These are phyloP conservation scores for Chloropicon primus DNA, from an alignment of 139 green algal genomes.

Conservation along the genomic window DNA sequence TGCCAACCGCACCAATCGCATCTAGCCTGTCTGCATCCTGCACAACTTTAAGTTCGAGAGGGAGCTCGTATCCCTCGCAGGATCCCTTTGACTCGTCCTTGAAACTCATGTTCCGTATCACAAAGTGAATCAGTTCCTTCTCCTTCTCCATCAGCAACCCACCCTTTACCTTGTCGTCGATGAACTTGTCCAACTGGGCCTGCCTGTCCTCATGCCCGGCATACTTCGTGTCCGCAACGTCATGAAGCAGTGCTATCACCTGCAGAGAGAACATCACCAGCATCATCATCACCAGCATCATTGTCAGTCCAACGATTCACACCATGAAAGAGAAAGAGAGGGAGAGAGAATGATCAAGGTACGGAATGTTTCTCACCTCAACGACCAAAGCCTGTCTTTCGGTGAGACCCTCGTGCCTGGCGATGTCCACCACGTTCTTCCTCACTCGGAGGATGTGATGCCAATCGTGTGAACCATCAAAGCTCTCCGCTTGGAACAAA, in stretches of 20 bases:
- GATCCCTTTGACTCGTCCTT: conserved; percentile 32
- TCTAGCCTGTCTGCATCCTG: conserved; percentile 71
- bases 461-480: not conserved
- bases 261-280: too few relatives aligned
- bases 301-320: too few relatives aligned
- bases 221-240: not conserved
- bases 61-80: not conserved
- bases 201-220: not conserved
- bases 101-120: conserved; percentile 45
- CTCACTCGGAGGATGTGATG: not conserved
- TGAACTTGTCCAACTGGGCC: not conserved
- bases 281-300: too few relatives aligned
- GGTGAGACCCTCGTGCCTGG: not conserved
- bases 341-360: too few relatives aligned
- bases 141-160: not conserved
- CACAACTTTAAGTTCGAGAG: conserved; percentile 24
- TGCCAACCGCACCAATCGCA: conserved; percentile 64
- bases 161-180: not conserved
- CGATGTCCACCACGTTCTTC: not conserved
- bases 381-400: too few relatives aligned
- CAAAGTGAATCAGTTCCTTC: conserved; percentile 16
- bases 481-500: not conserved
- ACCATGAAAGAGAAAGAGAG: too few relatives aligned
- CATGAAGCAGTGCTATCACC: not conserved
- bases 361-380: too few relatives aligned